Percentiles rank a stretch among this genome's conserved stretches.
Evolutionary conservation across 2,329 filamentous ascomycete species (phyloP).

Genomic region (Cryphonectria nitschkei): DNA sequence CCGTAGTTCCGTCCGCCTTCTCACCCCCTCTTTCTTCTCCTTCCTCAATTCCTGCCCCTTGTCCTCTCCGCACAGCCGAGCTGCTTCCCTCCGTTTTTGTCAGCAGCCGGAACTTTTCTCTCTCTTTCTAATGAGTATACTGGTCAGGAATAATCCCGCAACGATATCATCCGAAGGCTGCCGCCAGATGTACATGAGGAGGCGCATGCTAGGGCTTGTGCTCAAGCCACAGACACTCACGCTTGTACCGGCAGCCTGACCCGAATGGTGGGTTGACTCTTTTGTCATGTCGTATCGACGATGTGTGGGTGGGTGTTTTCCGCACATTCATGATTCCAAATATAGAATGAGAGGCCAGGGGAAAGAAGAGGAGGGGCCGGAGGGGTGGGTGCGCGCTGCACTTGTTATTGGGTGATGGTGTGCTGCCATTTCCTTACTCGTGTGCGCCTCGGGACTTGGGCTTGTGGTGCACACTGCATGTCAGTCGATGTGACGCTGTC

Average conservation of each 20-base stretch:
- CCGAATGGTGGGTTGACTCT: neutral
- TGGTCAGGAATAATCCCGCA: neutral
- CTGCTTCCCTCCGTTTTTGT: neutral
- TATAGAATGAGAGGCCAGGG: neutral
- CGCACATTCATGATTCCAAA: neutral
- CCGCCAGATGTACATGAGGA: neutral
- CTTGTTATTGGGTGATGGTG: neutral
- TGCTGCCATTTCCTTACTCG: neutral
- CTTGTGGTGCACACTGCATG: neutral
- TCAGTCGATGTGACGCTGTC: neutral
- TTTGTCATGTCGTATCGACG: neutral
- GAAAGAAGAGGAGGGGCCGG: neutral
- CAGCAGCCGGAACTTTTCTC: neutral
- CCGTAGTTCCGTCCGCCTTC: neutral
- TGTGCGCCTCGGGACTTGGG: neutral
- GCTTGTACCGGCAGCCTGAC: neutral
- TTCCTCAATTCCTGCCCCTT: neutral
- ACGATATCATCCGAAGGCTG: conserved; percentile 2
- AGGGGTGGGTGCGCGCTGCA: neutral
- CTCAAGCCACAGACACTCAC: neutral
- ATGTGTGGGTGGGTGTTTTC: neutral
- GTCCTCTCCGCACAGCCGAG: neutral
- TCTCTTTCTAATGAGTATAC: neutral
- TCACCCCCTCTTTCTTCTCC: neutral
- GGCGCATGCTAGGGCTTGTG: neutral